phyloP scores from a whole-genome alignment of 257 asterid species.

The Plantago major region DNA sequence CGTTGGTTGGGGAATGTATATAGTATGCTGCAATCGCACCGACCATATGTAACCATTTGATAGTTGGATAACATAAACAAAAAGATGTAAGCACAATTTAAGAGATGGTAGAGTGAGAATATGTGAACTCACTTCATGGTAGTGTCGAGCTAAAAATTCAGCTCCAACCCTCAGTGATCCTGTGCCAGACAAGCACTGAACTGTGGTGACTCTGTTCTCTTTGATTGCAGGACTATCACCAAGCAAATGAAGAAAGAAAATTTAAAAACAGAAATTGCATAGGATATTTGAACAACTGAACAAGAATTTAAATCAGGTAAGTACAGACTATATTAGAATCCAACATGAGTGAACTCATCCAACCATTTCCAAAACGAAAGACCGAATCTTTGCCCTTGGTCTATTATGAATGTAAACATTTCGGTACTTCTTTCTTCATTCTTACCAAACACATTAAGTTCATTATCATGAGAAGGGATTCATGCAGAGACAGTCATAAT shows the following conservation, averaged over 20 bases:
- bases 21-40: slow-evolving; percentile 43
- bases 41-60: slow-evolving; percentile 16
- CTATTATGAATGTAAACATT: no score
- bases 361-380: no score
- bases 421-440: no score
- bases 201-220: slow-evolving; percentile 69
- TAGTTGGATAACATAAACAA: slow-evolving; percentile 4
- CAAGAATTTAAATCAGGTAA: no score
- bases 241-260: slow-evolving; percentile 1
- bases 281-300: no score
- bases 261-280: not conserved
- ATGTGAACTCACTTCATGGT: slow-evolving; percentile 48
- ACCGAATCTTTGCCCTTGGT: no score
- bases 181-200: slow-evolving; percentile 82
- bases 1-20: slow-evolving; percentile 77
- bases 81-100: not conserved
- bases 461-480: no score
- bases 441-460: no score
- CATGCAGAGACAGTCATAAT: no score
- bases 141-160: slow-evolving; percentile 70
- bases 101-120: not conserved
- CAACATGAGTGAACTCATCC: no score
- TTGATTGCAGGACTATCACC: slow-evolving; percentile 49
- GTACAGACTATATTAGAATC: no score
- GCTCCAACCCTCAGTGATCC: slow-evolving; percentile 88